Base-by-base conservation (phyloP, 2,329 filamentous ascomycete species). In the Diplocarpon rosae region DNA sequence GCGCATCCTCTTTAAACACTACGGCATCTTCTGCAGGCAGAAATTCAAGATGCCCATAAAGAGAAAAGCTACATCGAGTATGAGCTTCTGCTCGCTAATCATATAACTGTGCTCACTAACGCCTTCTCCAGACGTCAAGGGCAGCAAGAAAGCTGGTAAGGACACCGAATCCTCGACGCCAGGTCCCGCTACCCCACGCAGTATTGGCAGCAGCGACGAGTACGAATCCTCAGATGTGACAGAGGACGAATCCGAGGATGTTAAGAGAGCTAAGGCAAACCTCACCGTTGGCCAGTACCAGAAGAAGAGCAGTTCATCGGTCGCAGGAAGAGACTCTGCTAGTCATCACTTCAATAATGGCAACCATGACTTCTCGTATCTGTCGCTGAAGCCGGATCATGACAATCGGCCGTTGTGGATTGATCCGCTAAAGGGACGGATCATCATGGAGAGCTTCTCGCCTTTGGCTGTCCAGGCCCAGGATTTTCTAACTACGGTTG, bases 401-500 rank as follows among this genome's bases (percentile, higher is more conserved):
- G 78, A 81, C 51, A 87, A 89, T 59, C 81, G 92, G 13, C 92
- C 92, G 13, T 73, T 96, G 48, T 96, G 88, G 86, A 92, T 98
- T 55, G 88, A 95, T 62, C 85, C 88, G 2, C 71, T 82, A 37
- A 85, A 84, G 60, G 88, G 85, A 30, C 80, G 83, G 52, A 92
- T 96, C 60, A 92, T 93, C 27, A 72, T 96, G 35, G 90, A 98
- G 69, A 94, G 88, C 56, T 96, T 95, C 68, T 90, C 85, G 42
- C 85, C 89, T 2, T 71, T 92, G 45, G 88, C 90, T 46, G 76
- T 83, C 46, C 83, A 89, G 59, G 90, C 87, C 0, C 88, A 95
- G 61, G 88, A 95, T 62, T 95, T 98, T 62, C 71, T 98, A 47
- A 95, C 93, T 57, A 95, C 92, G 37, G 90, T 98, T 55, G 86